Evolutionary conservation across 192 early-diverging fungal species (phyloP).

Genomic region (Coemansia sp.): DNA sequence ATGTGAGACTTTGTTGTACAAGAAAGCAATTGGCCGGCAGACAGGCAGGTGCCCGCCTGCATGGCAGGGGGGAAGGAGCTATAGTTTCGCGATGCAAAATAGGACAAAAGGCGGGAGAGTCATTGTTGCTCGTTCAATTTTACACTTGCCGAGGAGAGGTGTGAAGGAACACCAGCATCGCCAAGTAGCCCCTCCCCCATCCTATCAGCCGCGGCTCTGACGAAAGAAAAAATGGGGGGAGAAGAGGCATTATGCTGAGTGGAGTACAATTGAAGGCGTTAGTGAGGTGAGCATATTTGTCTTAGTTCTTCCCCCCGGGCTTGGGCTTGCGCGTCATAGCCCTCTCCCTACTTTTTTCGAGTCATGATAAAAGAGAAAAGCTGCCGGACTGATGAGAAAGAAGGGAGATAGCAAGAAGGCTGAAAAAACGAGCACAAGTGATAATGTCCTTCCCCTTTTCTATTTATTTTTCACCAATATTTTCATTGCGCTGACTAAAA

Average conservation of each 20-base stretch:
- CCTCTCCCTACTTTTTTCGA: not conserved
- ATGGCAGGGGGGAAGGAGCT: not conserved
- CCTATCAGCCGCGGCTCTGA: not conserved
- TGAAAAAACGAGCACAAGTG: constrained; percentile 4
- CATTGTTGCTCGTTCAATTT: constrained; percentile 26
- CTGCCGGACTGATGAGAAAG: constrained; percentile 4
- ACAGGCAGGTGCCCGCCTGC: constrained; percentile 4
- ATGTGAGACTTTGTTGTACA: constrained; percentile 2
- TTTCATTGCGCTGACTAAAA: constrained; percentile 8
- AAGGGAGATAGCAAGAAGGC: not conserved
- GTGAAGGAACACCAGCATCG: constrained; percentile 2
- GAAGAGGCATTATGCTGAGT: constrained; percentile 11
- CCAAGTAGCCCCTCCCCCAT: not conserved
- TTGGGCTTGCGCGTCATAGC: constrained; percentile 4
- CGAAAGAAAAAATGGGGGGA: constrained; percentile 9
- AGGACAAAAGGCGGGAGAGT: constrained; percentile 2
- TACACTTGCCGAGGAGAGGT: constrained; percentile 26
- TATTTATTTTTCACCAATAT: constrained; percentile 4
- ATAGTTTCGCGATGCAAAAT: not conserved
- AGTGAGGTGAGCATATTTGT: constrained; percentile 3
- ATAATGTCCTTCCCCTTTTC: constrained; percentile 4
- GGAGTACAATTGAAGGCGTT: constrained; percentile 23
- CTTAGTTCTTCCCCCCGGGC: not conserved
- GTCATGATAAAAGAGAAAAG: constrained; percentile 9
- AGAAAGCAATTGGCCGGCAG: constrained; percentile 5